Base-by-base conservation (phyloP, 306 rosid genomes). In the Trifolium dubium region DNA sequence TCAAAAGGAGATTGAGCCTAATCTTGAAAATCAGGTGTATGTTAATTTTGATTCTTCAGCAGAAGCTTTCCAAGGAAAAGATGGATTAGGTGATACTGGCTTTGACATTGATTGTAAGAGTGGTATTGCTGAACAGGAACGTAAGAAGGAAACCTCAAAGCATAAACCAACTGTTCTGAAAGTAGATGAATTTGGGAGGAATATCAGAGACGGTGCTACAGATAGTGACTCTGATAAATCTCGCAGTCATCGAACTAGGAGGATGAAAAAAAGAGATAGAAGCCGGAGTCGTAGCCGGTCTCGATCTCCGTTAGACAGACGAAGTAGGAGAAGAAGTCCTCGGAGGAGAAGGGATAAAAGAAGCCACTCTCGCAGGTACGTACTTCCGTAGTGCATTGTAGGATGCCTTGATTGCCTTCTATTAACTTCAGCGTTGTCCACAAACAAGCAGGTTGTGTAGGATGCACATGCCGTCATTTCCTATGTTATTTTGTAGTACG, bases 161-260 rank as follows among this genome's bases (percentile, higher is more conserved):
- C 13, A 68, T 51, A 85, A 84, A 76, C 46, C 73, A 43, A 83
- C 79, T 81, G 78, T 81, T 34, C 49, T 77, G 17, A 85, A 88
- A 82, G 90, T 89, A 60, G 99, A 94, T 79, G 85, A 92, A 83
- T 94, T 88, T 43, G 99, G 99, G 75, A 94, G 99, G 77, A 73
- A 89, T 77, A 81, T 74, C 11, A 85, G 80, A 79, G 99, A 89
- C 66, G 89, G 87, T 83, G 73, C 83, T 65, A 71, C 86, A 83
- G 95, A 89, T 75, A 89, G 95, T 61, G 91, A 83, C 60, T 87
- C 90, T 70, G 96, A 89, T 62, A 88, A 79, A 79, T 86, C 89
- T 79, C 73, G 18, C 78, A 43, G 82, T 82, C 69, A 30, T 73
- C 73, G 74, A 49, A 82, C 80, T 71, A 74, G 84, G 73, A 87